These are phyloP conservation scores for Dovyalis caffra DNA, from an alignment of 345 rosid genomes.

Conservation along the genomic window DNA sequence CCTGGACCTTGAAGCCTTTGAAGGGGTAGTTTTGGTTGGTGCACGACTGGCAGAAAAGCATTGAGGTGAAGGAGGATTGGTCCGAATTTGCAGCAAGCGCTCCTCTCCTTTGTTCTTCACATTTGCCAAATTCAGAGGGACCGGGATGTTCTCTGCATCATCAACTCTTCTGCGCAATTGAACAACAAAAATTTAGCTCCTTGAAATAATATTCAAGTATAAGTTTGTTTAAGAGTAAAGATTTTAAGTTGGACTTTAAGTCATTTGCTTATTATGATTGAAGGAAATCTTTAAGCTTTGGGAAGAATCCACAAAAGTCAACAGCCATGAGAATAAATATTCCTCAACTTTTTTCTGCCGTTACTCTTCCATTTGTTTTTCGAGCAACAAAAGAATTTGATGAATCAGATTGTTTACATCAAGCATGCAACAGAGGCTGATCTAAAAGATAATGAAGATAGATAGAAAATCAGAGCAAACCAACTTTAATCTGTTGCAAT, in stretches of 20 bases:
- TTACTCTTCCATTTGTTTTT: not conserved
- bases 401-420: too few species aligned
- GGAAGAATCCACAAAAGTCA: not conserved
- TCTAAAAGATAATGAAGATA: too few species aligned
- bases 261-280: not conserved
- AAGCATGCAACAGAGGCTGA: too few species aligned
- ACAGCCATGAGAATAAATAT: not conserved
- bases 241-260: not conserved
- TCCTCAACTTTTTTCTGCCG: not conserved
- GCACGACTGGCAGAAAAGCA: conserved; percentile 68
- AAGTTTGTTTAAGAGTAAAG: not conserved
- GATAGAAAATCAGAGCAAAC: not conserved
- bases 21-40: conserved; percentile 39
- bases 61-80: conserved; percentile 98
- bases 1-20: conserved; percentile 51
- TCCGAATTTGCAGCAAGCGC: conserved; percentile 57
- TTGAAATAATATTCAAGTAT: not conserved
- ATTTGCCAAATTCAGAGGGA: conserved; percentile 45
- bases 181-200: conserved; percentile 9
- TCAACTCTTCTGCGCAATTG: conserved; percentile 40
- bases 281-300: not conserved
- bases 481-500: not conserved
- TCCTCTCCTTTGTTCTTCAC: conserved; percentile 55
- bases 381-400: too few species aligned
- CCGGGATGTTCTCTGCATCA: conserved; percentile 60